These are phyloP conservation scores for Malus orientalis DNA, from an alignment of 306 rosid species.

Conservation along the genomic window DNA sequence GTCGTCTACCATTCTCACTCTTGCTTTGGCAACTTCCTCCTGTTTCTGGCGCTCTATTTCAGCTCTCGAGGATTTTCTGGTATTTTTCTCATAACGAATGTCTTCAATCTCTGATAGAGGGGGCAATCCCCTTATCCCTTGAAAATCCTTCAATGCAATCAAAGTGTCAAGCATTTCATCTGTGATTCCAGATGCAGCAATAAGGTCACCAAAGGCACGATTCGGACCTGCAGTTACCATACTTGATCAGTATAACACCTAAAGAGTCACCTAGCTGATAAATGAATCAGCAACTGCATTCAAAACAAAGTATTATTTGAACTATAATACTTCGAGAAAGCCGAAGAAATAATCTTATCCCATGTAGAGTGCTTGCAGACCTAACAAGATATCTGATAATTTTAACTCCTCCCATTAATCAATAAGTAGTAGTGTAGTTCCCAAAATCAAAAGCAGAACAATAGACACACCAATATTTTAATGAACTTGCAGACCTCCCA, in stretches of 20 bases:
- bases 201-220: constrained; percentile 83
- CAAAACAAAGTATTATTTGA: neutral
- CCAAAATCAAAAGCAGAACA: neutral
- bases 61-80: constrained; percentile 56
- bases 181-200: constrained; percentile 91
- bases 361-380: neutral
- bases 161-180: constrained; percentile 91
- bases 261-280: neutral
- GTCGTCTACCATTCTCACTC: constrained; percentile 82
- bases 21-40: constrained; percentile 79
- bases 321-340: neutral
- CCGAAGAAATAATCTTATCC: neutral
- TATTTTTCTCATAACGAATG: constrained; percentile 64
- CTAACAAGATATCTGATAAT: neutral
- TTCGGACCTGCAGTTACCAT: constrained; percentile 52
- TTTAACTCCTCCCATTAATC: neutral
- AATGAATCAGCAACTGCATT: neutral
- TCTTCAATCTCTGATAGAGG: constrained; percentile 71
- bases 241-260: neutral
- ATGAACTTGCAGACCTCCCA: neutral
- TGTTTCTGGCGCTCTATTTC: constrained; percentile 92
- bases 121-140: constrained; percentile 78
- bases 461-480: neutral
- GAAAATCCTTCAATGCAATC: constrained; percentile 79
- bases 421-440: neutral